Conservation (phyloP, 768 basidiomycete genomes). For the Boletus rubropictus region DNA sequence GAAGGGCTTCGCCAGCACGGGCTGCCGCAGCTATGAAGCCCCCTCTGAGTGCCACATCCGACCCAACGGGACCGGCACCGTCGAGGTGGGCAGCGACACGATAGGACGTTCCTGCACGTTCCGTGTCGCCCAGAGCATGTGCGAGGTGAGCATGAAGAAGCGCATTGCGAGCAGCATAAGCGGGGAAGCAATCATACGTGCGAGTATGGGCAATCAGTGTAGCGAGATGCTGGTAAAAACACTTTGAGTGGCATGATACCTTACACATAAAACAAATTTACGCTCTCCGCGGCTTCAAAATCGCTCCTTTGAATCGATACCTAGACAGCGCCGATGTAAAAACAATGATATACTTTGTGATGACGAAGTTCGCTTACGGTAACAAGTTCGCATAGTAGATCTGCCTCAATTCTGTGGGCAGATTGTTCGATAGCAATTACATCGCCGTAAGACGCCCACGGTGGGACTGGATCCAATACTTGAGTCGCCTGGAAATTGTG, state of each 20-base stretch:
- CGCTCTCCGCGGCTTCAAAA: constrained; percentile 57
- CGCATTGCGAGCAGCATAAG: constrained; percentile 57
- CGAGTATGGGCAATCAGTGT: constrained; percentile 58
- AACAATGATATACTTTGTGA: not conserved
- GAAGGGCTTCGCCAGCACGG: constrained; percentile 45
- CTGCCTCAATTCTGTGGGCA: constrained; percentile 61
- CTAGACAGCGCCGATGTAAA: constrained; percentile 28
- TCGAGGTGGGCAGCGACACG: constrained; percentile 52
- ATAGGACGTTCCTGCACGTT: constrained; percentile 58
- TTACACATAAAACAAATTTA: constrained; percentile 23
- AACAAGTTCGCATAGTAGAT: constrained; percentile 64
- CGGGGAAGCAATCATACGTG: constrained; percentile 47
- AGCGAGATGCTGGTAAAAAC: constrained; percentile 32
- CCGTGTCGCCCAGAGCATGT: constrained; percentile 52
- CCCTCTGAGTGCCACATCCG: constrained; percentile 12
- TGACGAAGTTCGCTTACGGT: constrained; percentile 38
- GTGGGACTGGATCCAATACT: constrained; percentile 38
- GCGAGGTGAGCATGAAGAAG: constrained; percentile 70
- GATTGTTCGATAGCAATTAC: constrained; percentile 42
- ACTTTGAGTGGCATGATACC: not conserved
- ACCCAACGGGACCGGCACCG: constrained; percentile 27
- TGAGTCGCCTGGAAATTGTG: not conserved
- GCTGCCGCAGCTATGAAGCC: constrained; percentile 46
- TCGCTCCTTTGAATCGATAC: constrained; percentile 64
- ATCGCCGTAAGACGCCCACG: constrained; percentile 50